phyloP scores from a whole-genome alignment of 2,329 filamentous ascomycete species.

The Aureobasidium sp. region DNA sequence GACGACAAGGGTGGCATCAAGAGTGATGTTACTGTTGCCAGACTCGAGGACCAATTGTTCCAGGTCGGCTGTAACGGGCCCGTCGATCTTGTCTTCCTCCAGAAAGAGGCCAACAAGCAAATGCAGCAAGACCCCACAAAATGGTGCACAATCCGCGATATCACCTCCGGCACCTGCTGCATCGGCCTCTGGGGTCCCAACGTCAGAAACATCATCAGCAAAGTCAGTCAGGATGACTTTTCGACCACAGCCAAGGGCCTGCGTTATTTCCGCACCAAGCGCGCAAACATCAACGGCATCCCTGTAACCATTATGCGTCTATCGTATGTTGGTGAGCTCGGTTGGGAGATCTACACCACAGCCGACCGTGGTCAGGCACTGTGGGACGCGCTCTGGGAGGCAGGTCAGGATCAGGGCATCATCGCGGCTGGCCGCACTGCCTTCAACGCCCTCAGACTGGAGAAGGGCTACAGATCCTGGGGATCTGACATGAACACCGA shows the following conservation, averaged over 20 bases:
- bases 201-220: conserved; percentile 45
- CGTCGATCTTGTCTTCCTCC: conserved; percentile 49
- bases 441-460: conserved; percentile 52
- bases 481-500: conserved; percentile 55
- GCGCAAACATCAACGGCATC: conserved; percentile 45
- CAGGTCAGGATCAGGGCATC: conserved; percentile 49
- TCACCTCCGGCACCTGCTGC: conserved; percentile 54
- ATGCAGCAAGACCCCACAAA: conserved; percentile 33
- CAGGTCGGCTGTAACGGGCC: conserved; percentile 53
- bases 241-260: conserved; percentile 36
- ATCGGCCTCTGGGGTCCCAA: conserved; percentile 58
- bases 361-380: conserved; percentile 52
- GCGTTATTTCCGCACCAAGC: conserved; percentile 46
- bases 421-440: conserved; percentile 53
- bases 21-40: conserved; percentile 52
- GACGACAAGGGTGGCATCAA: conserved; percentile 47
- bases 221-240: conserved; percentile 42
- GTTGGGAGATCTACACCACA: conserved; percentile 57
- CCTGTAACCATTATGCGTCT: conserved; percentile 51
- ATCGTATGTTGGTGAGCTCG: conserved; percentile 55
- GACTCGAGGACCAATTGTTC: conserved; percentile 44
- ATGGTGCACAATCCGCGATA: conserved; percentile 49
- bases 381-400: conserved; percentile 53
- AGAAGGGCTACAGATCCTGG: conserved; percentile 53
- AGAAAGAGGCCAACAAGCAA: conserved; percentile 47